Percentiles rank a stretch among this genome's conserved stretches.
phyloP scores from a whole-genome alignment of 176 grass and related monocot species.

The Zoysia japonica region DNA sequence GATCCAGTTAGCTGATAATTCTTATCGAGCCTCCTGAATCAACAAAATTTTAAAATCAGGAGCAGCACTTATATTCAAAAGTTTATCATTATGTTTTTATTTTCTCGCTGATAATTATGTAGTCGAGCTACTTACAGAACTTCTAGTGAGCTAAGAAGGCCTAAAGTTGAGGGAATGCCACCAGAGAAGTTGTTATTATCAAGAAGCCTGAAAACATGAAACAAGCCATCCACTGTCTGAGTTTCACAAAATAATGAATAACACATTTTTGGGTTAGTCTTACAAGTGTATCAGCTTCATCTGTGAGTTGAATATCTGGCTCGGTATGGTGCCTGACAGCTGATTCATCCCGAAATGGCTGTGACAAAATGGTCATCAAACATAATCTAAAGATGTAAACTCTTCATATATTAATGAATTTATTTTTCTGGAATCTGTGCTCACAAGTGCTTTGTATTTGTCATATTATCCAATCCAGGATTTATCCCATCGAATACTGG shows the following conservation, averaged over 20 bases:
- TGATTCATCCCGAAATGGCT: conserved; percentile 83
- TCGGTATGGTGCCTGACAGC: conserved; percentile 72
- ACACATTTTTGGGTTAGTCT: neutral
- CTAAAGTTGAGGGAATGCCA: conserved; percentile 69
- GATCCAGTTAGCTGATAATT: conserved; percentile 55
- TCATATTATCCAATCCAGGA: conserved; percentile 78
- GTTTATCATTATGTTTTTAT: neutral
- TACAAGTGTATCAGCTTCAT: conserved; percentile 89
- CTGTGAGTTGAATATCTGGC: conserved; percentile 59
- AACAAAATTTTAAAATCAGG: conserved; percentile 1
- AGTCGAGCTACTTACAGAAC: conserved; percentile 68
- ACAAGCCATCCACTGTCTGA: conserved; percentile 1
- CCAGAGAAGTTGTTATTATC: conserved; percentile 83
- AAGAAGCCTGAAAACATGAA: conserved; percentile 55
- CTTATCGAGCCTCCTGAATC: conserved; percentile 64
- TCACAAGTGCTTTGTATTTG: conserved; percentile 75
- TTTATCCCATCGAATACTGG: conserved; percentile 60
- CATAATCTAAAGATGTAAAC: neutral
- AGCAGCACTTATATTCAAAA: neutral
- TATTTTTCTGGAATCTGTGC: conserved; percentile 16
- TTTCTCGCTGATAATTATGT: neutral
- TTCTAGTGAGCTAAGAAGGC: conserved; percentile 51
- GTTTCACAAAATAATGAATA: neutral
- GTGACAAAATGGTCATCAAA: conserved; percentile 16
- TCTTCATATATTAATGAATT: neutral